Percentiles rank a stretch among this genome's conserved stretches.
phyloP scores from a whole-genome alignment of 208 protist species.

The Trypanosoma platydactyli region DNA sequence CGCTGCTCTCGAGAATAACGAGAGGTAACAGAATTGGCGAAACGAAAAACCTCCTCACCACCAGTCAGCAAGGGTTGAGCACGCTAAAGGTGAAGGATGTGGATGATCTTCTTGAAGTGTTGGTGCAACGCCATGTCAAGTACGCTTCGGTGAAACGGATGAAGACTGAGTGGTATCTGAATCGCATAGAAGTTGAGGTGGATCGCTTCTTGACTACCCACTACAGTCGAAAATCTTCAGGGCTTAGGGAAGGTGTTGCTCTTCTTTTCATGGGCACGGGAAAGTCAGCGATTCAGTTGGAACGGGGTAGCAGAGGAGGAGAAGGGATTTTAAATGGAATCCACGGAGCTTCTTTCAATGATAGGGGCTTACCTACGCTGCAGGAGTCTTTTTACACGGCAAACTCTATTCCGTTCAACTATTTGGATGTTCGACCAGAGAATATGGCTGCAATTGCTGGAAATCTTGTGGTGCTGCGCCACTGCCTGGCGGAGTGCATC shows the following conservation, averaged over 20 bases:
- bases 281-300: constrained; percentile 2
- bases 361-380: not conserved
- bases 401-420: constrained; percentile 54
- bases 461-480: constrained; percentile 25
- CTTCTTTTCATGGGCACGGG: constrained; percentile 22
- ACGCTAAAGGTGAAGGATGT: constrained; percentile 30
- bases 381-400: constrained; percentile 34
- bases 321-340: not conserved
- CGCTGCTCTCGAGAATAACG: not conserved
- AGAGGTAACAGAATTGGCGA: not conserved
- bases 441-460: constrained; percentile 27
- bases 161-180: constrained; percentile 62
- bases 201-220: constrained; percentile 53
- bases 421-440: constrained; percentile 51
- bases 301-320: not conserved
- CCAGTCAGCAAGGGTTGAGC: not conserved
- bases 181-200: constrained; percentile 53
- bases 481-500: constrained; percentile 15
- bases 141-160: constrained; percentile 49
- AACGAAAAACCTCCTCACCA: not conserved
- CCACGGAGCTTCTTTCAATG: not conserved
- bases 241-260: constrained; percentile 19
- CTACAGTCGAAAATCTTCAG: constrained; percentile 25
- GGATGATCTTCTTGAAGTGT: constrained; percentile 40
- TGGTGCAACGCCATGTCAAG: constrained; percentile 39